Conservation (phyloP, 768 basidiomycete species). For the Boletus rufocinnamomeus region DNA sequence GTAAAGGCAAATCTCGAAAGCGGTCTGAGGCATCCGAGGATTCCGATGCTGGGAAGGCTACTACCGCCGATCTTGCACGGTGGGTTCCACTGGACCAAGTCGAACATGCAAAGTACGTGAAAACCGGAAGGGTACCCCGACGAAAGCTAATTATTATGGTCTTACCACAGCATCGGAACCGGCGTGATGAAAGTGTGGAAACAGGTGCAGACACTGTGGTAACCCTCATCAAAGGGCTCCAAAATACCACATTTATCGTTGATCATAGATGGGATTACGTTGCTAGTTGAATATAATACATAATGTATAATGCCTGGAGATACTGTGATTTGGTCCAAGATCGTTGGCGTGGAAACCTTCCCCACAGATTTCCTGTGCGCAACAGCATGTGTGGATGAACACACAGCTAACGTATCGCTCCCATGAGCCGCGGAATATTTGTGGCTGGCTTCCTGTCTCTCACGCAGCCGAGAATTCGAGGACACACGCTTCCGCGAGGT, state of each 20-base stretch:
- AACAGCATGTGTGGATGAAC: conserved; percentile 21
- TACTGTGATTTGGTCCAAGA: neutral
- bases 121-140: neutral
- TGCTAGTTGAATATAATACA: conserved; percentile 3
- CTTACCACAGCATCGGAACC: conserved; percentile 59
- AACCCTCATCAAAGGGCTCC: neutral
- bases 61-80: conserved; percentile 28
- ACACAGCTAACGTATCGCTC: conserved; percentile 5
- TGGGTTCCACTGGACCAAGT: conserved; percentile 63
- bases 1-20: conserved; percentile 19
- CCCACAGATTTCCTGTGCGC: neutral
- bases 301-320: neutral
- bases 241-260: neutral
- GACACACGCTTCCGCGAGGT: conserved; percentile 29
- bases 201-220: conserved; percentile 41
- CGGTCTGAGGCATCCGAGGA: conserved; percentile 10
- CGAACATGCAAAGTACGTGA: conserved; percentile 59
- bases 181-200: conserved; percentile 79
- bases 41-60: conserved; percentile 11
- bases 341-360: neutral
- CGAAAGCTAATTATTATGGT: conserved; percentile 1
- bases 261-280: conserved; percentile 1
- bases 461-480: conserved; percentile 29
- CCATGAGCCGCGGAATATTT: neutral
- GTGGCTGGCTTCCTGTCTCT: neutral